Percentiles rank a stretch among this genome's conserved stretches.
These are phyloP conservation scores for Pelargonium myrrhifolium DNA, from an alignment of 441 rosid species.

Conservation along the genomic window DNA sequence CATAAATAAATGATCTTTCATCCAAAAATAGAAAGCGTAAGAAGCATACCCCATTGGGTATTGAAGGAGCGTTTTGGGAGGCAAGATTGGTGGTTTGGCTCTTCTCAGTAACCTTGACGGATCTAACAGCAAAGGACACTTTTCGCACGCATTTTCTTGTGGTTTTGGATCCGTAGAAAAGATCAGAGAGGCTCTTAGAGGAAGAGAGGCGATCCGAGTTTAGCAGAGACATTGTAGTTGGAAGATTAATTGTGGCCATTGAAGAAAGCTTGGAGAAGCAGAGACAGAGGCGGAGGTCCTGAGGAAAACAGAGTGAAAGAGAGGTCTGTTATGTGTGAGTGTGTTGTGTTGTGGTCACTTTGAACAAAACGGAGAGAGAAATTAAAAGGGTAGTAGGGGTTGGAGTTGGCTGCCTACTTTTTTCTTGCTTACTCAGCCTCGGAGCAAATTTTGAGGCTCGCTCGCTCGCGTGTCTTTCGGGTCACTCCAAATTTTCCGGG, in stretches of 20 bases:
- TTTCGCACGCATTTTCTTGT: not conserved
- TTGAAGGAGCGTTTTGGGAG: constrained; percentile 33
- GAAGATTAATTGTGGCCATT: constrained; percentile 17
- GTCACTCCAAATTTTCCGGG: too few relatives aligned
- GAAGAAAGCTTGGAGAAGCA: not conserved
- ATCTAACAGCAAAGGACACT: constrained; percentile 27
- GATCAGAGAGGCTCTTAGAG: constrained; percentile 11
- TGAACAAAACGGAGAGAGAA: not conserved
- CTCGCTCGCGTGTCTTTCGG: too few relatives aligned
- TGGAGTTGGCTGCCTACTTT: too few relatives aligned
- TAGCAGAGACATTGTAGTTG: constrained; percentile 15
- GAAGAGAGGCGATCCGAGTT: constrained; percentile 19
- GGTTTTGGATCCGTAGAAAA: constrained; percentile 3
- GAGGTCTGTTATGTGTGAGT: not conserved
- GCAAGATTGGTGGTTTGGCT: constrained; percentile 19
- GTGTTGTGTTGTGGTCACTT: too few relatives aligned
- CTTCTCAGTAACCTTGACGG: constrained; percentile 26
- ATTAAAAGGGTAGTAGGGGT: not conserved
- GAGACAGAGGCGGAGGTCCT: not conserved
- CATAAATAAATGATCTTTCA: too few relatives aligned
- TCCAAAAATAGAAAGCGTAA: not conserved
- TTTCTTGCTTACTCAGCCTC: too few relatives aligned
- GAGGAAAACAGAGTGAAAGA: constrained; percentile 1
- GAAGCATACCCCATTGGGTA: constrained; percentile 26
- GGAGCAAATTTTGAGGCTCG: too few relatives aligned